These are phyloP conservation scores for Penicillium sp. DNA, from an alignment of 2,329 filamentous ascomycete species.

Conservation along the genomic window DNA sequence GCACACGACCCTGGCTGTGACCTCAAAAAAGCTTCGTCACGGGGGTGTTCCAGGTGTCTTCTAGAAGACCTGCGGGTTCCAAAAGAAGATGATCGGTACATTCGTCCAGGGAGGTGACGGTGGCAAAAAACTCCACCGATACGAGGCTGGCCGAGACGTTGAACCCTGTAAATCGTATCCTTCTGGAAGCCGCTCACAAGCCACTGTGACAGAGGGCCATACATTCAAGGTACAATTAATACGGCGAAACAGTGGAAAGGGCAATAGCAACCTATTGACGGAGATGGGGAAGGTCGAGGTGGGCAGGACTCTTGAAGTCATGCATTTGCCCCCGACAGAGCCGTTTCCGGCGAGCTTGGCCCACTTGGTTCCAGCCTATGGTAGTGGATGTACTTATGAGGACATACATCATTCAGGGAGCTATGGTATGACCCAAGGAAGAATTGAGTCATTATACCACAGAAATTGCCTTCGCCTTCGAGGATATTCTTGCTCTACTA, in stretches of 20 bases:
- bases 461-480: neutral
- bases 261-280: neutral
- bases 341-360: conserved; percentile 1
- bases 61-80: conserved; percentile 31
- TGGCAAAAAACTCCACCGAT: conserved; percentile 2
- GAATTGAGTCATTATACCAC: neutral
- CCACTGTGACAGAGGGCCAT: too few species aligned
- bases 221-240: neutral
- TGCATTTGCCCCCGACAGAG: conserved; percentile 1
- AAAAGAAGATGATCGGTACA: conserved; percentile 8
- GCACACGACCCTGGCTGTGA: conserved; percentile 2
- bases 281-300: neutral
- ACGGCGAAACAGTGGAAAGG: neutral
- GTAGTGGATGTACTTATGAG: neutral
- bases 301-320: conserved; percentile 3
- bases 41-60: conserved; percentile 37
- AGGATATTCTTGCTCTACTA: neutral
- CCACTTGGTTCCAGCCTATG: conserved; percentile 1
- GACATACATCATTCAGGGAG: neutral
- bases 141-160: neutral
- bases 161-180: neutral
- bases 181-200: neutral
- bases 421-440: neutral
- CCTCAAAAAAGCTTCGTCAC: conserved; percentile 27
- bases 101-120: neutral